These are phyloP conservation scores for Hymenoscyphus salicellus DNA, from an alignment of 2,329 filamentous ascomycete genomes.

Conservation along the genomic window DNA sequence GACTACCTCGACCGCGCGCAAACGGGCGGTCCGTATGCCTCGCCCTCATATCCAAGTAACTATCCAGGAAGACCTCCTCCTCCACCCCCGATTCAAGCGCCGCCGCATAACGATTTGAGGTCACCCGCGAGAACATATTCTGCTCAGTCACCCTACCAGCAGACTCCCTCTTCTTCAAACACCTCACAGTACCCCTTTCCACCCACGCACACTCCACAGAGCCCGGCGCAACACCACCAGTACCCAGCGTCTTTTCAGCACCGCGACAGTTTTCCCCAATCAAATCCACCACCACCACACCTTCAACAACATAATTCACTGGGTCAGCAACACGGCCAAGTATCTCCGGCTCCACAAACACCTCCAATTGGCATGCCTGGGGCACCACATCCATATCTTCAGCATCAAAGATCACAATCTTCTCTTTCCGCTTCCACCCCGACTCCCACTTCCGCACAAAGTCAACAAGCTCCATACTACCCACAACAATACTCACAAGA, in stretches of 20 bases:
- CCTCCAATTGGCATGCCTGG: slow-evolving; percentile 36
- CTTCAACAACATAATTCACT: slow-evolving; percentile 31
- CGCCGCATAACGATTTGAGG: slow-evolving; percentile 38
- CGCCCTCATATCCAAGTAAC: slow-evolving; percentile 32
- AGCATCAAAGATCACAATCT: slow-evolving; percentile 53
- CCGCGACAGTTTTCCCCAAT: slow-evolving; percentile 33
- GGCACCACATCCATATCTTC: slow-evolving; percentile 36
- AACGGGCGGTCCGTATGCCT: slow-evolving; percentile 31
- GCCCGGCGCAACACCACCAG: slow-evolving; percentile 35
- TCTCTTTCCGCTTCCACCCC: slow-evolving; percentile 58
- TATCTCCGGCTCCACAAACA: slow-evolving; percentile 35
- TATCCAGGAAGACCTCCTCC: slow-evolving; percentile 35
- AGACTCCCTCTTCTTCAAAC: slow-evolving; percentile 32
- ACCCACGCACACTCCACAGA: slow-evolving; percentile 33
- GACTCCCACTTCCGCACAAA: slow-evolving; percentile 62
- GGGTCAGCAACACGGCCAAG: slow-evolving; percentile 21
- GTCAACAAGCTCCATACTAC: slow-evolving; percentile 52
- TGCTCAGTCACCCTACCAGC: slow-evolving; percentile 36
- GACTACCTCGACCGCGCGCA: slow-evolving; percentile 33
- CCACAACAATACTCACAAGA: slow-evolving; percentile 46
- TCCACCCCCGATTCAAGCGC: slow-evolving; percentile 44
- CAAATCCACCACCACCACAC: slow-evolving; percentile 27
- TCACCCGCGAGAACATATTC: slow-evolving; percentile 42
- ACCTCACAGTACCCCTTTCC: slow-evolving; percentile 36
- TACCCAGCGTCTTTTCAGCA: slow-evolving; percentile 30